A percentile compares a stretch with the other conserved stretches of the same genome.
These are phyloP conservation scores for Blastobotrys illinoisensis DNA, from an alignment of 1,139 yeast genomes.

Conservation along the genomic window DNA sequence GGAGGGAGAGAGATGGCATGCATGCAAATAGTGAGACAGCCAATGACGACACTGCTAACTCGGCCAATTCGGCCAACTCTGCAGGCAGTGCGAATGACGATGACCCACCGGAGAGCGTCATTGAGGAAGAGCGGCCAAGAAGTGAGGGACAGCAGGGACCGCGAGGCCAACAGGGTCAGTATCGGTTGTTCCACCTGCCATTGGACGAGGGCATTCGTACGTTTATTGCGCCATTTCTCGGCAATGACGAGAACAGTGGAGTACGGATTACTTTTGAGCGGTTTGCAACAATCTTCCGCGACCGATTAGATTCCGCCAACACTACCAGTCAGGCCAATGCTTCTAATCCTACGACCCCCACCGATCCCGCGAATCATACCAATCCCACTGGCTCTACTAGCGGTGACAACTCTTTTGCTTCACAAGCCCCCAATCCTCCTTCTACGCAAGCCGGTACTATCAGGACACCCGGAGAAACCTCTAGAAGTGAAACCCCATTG, in stretches of 20 bases:
- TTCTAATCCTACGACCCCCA: too few relatives aligned
- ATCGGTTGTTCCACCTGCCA: neutral
- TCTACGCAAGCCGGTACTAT: too few relatives aligned
- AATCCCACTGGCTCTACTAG: too few relatives aligned
- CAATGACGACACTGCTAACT: neutral
- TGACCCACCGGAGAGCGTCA: conserved; percentile 6
- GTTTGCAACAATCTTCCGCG: neutral
- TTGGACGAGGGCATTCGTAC: neutral
- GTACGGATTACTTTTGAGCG: neutral
- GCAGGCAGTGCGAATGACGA: conserved; percentile 1
- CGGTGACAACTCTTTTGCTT: too few relatives aligned
- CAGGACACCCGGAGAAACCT: neutral
- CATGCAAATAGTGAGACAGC: neutral
- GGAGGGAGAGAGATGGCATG: neutral
- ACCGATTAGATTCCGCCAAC: neutral
- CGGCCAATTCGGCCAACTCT: neutral
- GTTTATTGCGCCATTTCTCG: neutral
- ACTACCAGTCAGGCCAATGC: too few relatives aligned
- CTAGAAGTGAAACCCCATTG: neutral
- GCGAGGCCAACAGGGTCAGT: too few relatives aligned
- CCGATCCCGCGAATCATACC: too few relatives aligned
- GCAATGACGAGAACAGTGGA: conserved; percentile 1
- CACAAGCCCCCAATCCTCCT: too few relatives aligned
- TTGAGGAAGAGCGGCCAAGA: neutral
- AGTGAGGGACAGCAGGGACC: too few relatives aligned